Conservation (phyloP, 164 flowering plant genomes). For the Houttuynia cordata region DNA sequence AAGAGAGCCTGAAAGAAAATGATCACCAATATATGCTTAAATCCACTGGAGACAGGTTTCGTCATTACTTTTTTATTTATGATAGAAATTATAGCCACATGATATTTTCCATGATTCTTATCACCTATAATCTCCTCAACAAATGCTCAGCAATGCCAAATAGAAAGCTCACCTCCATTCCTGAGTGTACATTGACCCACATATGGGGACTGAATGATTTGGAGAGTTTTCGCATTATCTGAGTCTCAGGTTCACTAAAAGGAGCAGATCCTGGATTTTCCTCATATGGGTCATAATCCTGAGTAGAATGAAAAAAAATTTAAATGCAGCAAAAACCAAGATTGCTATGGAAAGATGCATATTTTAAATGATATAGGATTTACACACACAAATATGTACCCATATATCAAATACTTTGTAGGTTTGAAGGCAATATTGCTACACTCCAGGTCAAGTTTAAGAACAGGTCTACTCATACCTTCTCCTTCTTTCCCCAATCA, state of each 20-base stretch:
- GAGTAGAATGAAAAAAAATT: not conserved
- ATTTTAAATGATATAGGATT: not conserved
- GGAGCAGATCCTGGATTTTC: slow-evolving; percentile 94
- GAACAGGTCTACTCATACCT: slow-evolving; percentile 43
- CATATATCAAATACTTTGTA: not conserved
- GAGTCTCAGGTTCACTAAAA: slow-evolving; percentile 94
- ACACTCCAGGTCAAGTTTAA: too few species aligned
- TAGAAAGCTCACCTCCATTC: slow-evolving; percentile 74
- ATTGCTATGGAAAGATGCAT: too few species aligned
- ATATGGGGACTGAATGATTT: slow-evolving; percentile 79
- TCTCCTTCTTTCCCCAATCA: slow-evolving; percentile 99
- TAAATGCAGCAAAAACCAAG: slow-evolving; percentile 1
- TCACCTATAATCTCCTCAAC: too few species aligned
- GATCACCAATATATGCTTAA: not conserved
- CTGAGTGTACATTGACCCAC: slow-evolving; percentile 96
- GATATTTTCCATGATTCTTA: too few species aligned
- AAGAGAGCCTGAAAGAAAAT: slow-evolving; percentile 57
- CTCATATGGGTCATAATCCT: slow-evolving; percentile 98
- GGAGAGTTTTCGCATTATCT: slow-evolving; percentile 81
- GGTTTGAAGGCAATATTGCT: not conserved
- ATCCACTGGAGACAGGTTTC: not conserved
- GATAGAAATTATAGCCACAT: not conserved
- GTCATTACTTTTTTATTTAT: not conserved
- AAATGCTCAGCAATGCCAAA: not conserved
- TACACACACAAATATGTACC: not conserved